Evolutionary conservation across 352 stramenopile genomes (phyloP).

Genomic region (Globisporangium polare): DNA sequence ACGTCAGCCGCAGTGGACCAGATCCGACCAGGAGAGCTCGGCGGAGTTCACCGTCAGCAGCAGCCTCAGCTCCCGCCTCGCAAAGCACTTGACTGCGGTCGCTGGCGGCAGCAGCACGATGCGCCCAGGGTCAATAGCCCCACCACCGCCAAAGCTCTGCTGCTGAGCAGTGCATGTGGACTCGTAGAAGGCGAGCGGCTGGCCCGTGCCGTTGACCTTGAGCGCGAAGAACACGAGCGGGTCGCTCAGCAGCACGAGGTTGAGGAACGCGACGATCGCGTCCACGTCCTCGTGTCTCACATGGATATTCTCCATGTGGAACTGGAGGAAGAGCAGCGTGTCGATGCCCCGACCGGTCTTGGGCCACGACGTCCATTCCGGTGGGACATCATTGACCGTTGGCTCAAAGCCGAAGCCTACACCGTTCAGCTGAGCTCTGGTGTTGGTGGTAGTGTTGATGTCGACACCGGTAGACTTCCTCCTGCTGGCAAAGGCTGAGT

Average conservation of each 20-base stretch:
- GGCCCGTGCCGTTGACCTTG: neutral
- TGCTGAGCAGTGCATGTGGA: neutral
- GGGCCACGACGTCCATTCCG: conserved; percentile 2
- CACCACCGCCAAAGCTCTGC: too few species aligned
- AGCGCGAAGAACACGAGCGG: conserved; percentile 28
- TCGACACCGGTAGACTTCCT: neutral
- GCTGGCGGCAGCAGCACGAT: neutral
- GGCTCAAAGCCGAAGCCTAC: too few species aligned
- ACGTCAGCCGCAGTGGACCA: conserved; percentile 10
- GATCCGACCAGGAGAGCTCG: too few species aligned
- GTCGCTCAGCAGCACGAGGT: conserved; percentile 39
- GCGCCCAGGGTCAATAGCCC: too few species aligned
- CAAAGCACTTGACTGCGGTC: neutral
- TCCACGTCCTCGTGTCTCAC: conserved; percentile 1
- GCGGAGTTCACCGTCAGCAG: too few species aligned
- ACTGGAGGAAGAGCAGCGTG: conserved; percentile 3
- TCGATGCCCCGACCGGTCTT: neutral
- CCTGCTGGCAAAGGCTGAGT: neutral
- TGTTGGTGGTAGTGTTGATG: neutral
- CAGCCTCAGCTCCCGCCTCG: neutral
- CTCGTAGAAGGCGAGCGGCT: conserved; percentile 5
- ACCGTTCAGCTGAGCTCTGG: too few species aligned
- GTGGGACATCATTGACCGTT: neutral
- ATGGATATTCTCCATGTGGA: neutral
- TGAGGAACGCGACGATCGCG: conserved; percentile 28